A percentile compares a stretch with the other conserved stretches of the same genome.
These are phyloP conservation scores for Colletotrichum sp. DNA, from an alignment of 2,329 filamentous ascomycete genomes.

Conservation along the genomic window DNA sequence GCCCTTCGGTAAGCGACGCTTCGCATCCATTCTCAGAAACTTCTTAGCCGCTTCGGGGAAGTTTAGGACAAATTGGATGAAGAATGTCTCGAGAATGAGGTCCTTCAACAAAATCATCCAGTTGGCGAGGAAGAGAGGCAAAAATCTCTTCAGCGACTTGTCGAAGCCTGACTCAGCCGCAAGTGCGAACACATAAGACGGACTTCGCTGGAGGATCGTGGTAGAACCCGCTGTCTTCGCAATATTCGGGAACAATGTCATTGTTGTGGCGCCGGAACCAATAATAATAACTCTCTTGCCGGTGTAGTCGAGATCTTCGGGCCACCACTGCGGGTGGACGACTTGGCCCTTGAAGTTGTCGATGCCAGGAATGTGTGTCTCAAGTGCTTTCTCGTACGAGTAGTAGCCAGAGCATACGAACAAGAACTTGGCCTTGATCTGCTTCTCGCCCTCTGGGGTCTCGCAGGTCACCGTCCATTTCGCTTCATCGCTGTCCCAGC, in stretches of 20 bases:
- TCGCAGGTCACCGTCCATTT: constrained; percentile 58
- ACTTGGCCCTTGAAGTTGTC: constrained; percentile 68
- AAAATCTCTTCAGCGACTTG: constrained; percentile 39
- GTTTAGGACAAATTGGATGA: constrained; percentile 53
- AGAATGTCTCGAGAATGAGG: constrained; percentile 49
- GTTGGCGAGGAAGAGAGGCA: constrained; percentile 53
- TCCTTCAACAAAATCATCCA: constrained; percentile 54
- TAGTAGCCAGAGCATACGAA: constrained; percentile 72
- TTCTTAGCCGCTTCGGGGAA: constrained; percentile 56
- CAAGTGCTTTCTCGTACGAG: constrained; percentile 68
- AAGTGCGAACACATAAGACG: constrained; percentile 69
- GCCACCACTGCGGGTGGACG: constrained; percentile 80
- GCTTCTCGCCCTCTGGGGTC: constrained; percentile 23
- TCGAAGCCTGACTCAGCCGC: constrained; percentile 43
- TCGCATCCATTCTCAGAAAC: constrained; percentile 50
- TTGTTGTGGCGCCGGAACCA: constrained; percentile 79
- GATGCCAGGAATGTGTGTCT: constrained; percentile 68
- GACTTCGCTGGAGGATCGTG: constrained; percentile 83
- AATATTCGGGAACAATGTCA: constrained; percentile 77
- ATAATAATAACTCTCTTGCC: constrained; percentile 75
- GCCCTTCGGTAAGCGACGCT: constrained; percentile 55
- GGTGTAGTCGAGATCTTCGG: constrained; percentile 67
- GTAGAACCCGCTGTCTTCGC: constrained; percentile 68
- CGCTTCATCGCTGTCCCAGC: constrained; percentile 62
- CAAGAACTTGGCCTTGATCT: constrained; percentile 57